Base-by-base conservation (phyloP, 148 eudicot species). In the Vaccinium macrocarpon region DNA sequence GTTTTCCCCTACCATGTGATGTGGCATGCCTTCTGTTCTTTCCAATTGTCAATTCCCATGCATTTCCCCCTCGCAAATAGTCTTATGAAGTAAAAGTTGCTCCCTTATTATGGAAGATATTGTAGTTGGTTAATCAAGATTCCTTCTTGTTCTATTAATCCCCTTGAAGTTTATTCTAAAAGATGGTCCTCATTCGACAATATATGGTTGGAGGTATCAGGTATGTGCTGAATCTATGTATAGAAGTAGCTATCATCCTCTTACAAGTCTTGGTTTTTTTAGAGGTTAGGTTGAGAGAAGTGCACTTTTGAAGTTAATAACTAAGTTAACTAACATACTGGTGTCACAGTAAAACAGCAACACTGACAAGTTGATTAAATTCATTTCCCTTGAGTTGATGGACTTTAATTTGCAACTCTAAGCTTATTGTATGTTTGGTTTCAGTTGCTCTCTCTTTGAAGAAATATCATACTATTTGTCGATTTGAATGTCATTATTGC, bases 1-100 rank as follows among this genome's bases (percentile, higher is more conserved):
- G 94, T 87, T 81, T 32, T 38, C 82, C 25, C 79, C 25, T 14
- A 78, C 46, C 42, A 25, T 76, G 61, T 21, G 49, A 73, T 61
- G 51, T 25, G 55, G 66, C 52, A 42, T 23, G 35, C 48, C 27
- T n/a, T 6, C 2, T 38, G 5, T 16, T 6, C 4, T 75, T 74
- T 75, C n/a, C 23, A 64, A 68, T 27, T 23, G 1, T 68, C 42
- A 68, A 8, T 27, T 35, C 35, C 73, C 70, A 62, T 19, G 66
- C 66, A 59, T 35, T 35, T 35, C 38, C 38, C 38, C 38, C 38
- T 35, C 38, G 38, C 38, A 35, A 9, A 6, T 6, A 62, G n/a
- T 62, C 12, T 38, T 35, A 38, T 14, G 42, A 61, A 19, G 74
- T 25, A 32, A 57, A 56, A 56, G 12, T 4, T 80, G 15, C 82